Base-by-base conservation (phyloP, 345 rosid genomes). In the Syzygium aqueum region DNA sequence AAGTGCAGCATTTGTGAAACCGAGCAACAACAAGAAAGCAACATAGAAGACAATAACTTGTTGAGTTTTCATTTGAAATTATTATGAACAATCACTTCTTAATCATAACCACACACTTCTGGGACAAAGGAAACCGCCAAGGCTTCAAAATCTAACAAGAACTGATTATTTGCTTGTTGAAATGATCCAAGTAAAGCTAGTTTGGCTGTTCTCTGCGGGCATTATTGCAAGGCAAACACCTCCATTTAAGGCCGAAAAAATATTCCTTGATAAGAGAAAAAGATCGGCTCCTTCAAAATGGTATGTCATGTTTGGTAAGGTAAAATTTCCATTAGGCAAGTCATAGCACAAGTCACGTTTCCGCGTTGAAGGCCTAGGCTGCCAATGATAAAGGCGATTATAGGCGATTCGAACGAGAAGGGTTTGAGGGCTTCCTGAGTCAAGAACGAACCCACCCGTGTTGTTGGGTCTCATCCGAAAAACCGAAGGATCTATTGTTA, bases 101-200 rank as follows among this genome's bases (percentile, higher is more conserved):
- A 61, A 11, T n/a, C 11, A 28, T 28, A 12, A 12, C 67, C 1
- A n/a, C 67, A 27, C 67, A 61, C 17, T 61, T 61, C 4, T 61
- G 67, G 17, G 33, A 61, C 33, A 57, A 57, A 57, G 3, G 65
- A 57, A 50, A 50, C 51, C 11, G 15, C 25, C 65, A 57, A 57
- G 12, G 17, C 33, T n/a, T 28, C 28, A 27, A 61, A 61, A 61
- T n/a, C 67, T 27, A 61, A 61, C 67, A 61, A 61, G 0, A n/a
- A 61, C 27, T 15, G 73, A 61, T 61, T 0, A 61, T 0, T 0
- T n/a, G 8, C 8, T n/a, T 0, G 15, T 61, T 61, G 73, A 61
- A 27, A 61, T n/a, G 73, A n/a, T 61, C 19, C 19, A 13, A 61
- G 73, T 12, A n/a, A n/a, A 17, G 33, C 33, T 1, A n/a, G 19